Conservation (phyloP, 2,329 filamentous ascomycete species). For the Sporothrix mexicana region DNA sequence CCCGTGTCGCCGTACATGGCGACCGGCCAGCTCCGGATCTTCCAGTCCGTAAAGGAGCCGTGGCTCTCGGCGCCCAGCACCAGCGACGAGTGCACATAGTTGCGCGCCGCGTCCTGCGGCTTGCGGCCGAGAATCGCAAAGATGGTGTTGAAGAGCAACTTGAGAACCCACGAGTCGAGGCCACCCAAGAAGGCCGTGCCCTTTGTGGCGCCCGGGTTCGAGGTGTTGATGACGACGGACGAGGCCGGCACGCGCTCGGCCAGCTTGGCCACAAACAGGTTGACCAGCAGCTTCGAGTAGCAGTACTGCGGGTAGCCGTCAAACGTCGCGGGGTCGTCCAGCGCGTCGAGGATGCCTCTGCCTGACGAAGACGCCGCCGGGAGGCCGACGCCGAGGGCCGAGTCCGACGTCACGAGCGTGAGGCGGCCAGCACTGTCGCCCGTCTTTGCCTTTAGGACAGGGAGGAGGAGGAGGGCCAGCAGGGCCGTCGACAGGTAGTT, state of each 20-base stretch:
- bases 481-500: constrained; percentile 21
- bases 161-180: neutral
- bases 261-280: neutral
- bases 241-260: neutral
- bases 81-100: constrained; percentile 1
- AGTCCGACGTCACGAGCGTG: neutral
- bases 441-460: neutral
- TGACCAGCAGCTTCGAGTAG: neutral
- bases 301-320: neutral
- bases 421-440: neutral
- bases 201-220: constrained; percentile 6
- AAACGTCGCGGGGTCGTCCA: neutral
- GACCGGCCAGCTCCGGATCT: constrained; percentile 8
- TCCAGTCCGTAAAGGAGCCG: constrained; percentile 11
- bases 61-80: constrained; percentile 7
- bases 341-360: neutral
- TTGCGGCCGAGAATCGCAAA: neutral
- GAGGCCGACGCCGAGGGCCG: neutral
- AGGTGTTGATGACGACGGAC: neutral
- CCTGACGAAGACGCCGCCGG: neutral
- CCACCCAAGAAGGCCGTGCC: neutral
- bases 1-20: neutral
- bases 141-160: neutral
- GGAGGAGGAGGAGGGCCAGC: neutral
- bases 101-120: neutral